Base-by-base conservation (phyloP, 2,329 filamentous ascomycete species). In the Raffaelea deltoideospora region DNA sequence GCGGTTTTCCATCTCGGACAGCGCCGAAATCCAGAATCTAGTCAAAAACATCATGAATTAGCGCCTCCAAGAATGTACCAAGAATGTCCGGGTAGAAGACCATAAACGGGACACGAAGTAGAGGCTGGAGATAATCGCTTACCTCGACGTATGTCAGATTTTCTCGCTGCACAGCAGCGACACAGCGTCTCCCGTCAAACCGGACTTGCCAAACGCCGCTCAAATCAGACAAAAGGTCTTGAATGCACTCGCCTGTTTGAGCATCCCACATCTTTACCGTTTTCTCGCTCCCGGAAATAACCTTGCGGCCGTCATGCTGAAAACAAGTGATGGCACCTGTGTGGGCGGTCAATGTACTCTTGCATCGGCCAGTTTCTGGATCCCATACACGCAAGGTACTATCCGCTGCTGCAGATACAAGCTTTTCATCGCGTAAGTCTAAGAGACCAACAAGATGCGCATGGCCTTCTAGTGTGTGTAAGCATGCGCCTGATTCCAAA, bases 261-360 rank as follows among this genome's bases (percentile, higher is more conserved):
- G 95, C 81, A 51, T 98, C 85, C 90, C 90, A 98, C 84, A 98
- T 92, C 65, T 98, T 98, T 45, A 98, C 66, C 4, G 85, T 95
- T 50, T 88, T 78, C 55, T 98, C 90, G 41, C 85, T 94, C 38
- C 90, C 90, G 29, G 84, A 93, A 39, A 98, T 94, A 24, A 98
- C 87, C 54, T 98, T 98, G 46, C 87, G 81, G 0, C 80, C 85
- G 53, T 98, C 90, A 49, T 98, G 90, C 57, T 98, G 90, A 58
- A 98, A 98, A 57, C 90, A 98, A 5, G 90, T 98, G 45, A 98
- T 98, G 18, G 90, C 90, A 26, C 88, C 90, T 0, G 88, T 96
- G 51, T 98, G 90, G 0, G 90, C 90, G 47, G 80, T 88, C 40
- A 98, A 65, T 10, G 81, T 88, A 51, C 80, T 86, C 55, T 85